Evolutionary conservation across 352 stramenopile genomes (phyloP), one percentile per base, ranked within the genome.

Genomic region (Phytophthora ramorum): DNA sequence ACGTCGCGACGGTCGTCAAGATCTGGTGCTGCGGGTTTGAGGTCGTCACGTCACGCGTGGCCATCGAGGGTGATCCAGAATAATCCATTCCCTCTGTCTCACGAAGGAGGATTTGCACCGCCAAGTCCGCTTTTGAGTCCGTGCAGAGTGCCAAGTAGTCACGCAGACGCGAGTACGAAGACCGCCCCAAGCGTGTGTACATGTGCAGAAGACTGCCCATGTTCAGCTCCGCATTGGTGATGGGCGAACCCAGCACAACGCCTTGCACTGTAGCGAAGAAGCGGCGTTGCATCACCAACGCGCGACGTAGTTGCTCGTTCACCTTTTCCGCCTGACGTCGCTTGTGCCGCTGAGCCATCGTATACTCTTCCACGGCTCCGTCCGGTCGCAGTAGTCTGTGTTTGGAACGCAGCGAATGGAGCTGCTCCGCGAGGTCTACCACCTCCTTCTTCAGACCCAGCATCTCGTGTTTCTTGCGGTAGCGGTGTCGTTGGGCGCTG

Each of bases 121-220:
- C 80, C 61, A 89, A 66, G 7, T 87, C 71, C 0, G 85, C 59
- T 63, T 89, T 89, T 0, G 66, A 71, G 48, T 77, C 69, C 9
- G 46, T 66, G 54, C 80, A 87, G 17, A 85, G 70, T 19, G 56
- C 49, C 20, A 85, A 58, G 58, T 76, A 83, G 63, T 89, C 80
- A 12, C 78, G 78, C 26, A 46, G 46, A 8, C 80, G 76, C n/a
- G 73, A 65, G 12, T 66, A 69, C n/a, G 58, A 28, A 32, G 73
- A 76, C 35, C 43, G 67, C 14, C 76, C 74, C n/a, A 89, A 35
- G 5, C 61, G 71, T n/a, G 79, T 89, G 68, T 79, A 88, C 7
- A 77, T 89, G 51, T 90, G 79, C 16, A 90, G 46, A 20, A 88
- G 43, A 26, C 75, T 73, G 24, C 65, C 59, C 75, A 88, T 78